Base-by-base conservation (phyloP, 108 stramenopile genomes). In the Fragilariopsis cylindrus region DNA sequence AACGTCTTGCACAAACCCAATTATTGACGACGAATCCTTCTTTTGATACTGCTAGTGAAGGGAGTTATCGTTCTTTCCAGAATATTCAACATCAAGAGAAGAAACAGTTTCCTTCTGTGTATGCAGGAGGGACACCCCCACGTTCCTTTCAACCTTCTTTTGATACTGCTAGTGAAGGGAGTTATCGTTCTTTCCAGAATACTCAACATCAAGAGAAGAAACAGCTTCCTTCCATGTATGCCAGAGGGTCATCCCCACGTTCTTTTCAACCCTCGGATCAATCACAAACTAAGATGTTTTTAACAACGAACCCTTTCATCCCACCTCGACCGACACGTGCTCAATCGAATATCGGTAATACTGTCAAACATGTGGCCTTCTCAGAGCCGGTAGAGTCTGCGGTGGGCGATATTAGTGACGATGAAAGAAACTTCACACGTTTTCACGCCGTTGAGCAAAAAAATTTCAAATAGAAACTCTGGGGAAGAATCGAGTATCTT, bases 401-500 rank as follows among this genome's bases (percentile, higher is more conserved):
- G 9, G 50, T 13, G 13, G 13, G 12, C 50, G 50, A 52, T 9
- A 13, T 9, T 13, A 0, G 50, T 52, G 50, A 9, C 50, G 50
- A 52, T 13, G 50, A 13, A 52, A 52, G 50, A 52, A 52, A 9
- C 50, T 52, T 13, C 50, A 52, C 9, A 52, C 12, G 50, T 52
- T 52, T 9, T 52, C 50, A 52, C 50, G 12, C 9, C 1, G 50
- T 9, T 52, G 9, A 13, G 13, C 13, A 52, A 52, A 9, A n/a
- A 52, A 52, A 13, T 41, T 8, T 0, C 19, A 0, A 63, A 44
- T 44, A 13, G 11, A 41, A 15, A 63, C 3, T 63, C 67, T 47
- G 44, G 46, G 43, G 65, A 65, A 11, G 65, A 64, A 11, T 40
- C 65, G 12, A 65, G 65, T 43, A 52, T 68, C 19, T 68, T 68